Percentiles rank a stretch among this genome's conserved stretches.
Evolutionary conservation across 129 eudicot species (phyloP).

Genomic region (Ambrosia artemisiifolia): DNA sequence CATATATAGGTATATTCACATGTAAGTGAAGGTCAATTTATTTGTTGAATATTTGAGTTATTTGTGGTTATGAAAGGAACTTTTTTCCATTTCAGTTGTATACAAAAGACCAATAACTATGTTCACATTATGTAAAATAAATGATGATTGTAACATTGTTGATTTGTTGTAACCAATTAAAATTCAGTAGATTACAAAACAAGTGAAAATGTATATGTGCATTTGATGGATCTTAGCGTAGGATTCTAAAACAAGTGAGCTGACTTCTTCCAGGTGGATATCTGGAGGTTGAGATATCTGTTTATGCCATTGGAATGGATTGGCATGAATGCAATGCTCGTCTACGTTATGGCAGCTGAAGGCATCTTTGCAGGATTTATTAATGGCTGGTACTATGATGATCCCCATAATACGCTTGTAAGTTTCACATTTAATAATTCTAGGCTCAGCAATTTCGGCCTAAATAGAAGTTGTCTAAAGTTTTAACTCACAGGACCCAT

Average conservation of each 20-base stretch:
- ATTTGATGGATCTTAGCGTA: background rate
- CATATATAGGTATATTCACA: background rate
- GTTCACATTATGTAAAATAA: background rate
- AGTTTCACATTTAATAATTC: background rate
- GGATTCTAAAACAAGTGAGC: conserved; percentile 1
- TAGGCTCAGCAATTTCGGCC: background rate
- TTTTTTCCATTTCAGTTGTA: background rate
- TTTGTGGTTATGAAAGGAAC: background rate
- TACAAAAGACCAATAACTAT: background rate
- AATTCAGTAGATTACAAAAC: background rate
- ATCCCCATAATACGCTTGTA: conserved; percentile 72
- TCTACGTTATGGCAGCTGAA: conserved; percentile 91
- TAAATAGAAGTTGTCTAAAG: background rate
- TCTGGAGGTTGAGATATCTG: conserved; percentile 37
- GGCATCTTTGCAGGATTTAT: conserved; percentile 90
- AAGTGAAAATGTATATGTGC: too few species aligned
- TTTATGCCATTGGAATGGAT: conserved; percentile 88
- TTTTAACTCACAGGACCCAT: too few species aligned
- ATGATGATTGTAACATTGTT: background rate
- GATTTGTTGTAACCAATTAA: background rate
- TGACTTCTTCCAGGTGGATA: conserved; percentile 51
- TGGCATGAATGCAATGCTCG: conserved; percentile 95
- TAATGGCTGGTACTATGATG: conserved; percentile 84
- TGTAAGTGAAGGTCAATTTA: background rate
- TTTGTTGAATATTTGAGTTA: background rate